Evolutionary conservation across 768 basidiomycete species (phyloP).

Genomic region (Mycena alexandri): DNA sequence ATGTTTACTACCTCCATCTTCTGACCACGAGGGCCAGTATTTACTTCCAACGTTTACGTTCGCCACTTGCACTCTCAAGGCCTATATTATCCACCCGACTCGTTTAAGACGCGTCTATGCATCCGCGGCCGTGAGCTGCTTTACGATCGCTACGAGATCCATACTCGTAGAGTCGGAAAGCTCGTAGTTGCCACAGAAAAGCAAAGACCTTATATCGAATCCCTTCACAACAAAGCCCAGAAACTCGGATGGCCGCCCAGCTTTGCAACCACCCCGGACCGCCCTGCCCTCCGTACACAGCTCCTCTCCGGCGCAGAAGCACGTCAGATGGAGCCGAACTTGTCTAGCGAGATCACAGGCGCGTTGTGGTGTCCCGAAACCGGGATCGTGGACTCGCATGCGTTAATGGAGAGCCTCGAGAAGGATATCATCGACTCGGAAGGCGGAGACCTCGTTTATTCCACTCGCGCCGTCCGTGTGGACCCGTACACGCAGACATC

Average conservation of each 20-base stretch:
- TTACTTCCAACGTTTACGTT: neutral
- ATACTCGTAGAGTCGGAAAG: conserved; percentile 84
- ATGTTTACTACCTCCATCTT: conserved; percentile 27
- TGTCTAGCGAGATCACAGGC: conserved; percentile 75
- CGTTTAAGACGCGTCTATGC: conserved; percentile 89
- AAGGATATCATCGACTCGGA: conserved; percentile 82
- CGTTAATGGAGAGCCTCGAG: conserved; percentile 86
- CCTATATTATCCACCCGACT: conserved; percentile 85
- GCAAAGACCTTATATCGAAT: conserved; percentile 79
- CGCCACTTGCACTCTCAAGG: no score
- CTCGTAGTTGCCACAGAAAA: conserved; percentile 84
- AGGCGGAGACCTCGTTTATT: conserved; percentile 77
- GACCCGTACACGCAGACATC: conserved; percentile 64
- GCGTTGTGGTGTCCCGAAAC: conserved; percentile 90
- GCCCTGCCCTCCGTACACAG: conserved; percentile 67
- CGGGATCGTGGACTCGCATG: conserved; percentile 91
- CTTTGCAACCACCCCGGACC: conserved; percentile 45
- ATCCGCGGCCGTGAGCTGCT: conserved; percentile 88
- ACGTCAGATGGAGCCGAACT: conserved; percentile 82
- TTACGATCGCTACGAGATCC: conserved; percentile 76
- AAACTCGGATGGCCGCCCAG: conserved; percentile 64
- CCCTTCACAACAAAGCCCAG: conserved; percentile 73
- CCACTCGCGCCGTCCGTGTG: conserved; percentile 87
- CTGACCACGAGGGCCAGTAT: neutral
- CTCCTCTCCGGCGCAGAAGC: conserved; percentile 79